Evolutionary conservation across 2,329 filamentous ascomycete genomes (phyloP).

Genomic region (Calonectria henricotiae): DNA sequence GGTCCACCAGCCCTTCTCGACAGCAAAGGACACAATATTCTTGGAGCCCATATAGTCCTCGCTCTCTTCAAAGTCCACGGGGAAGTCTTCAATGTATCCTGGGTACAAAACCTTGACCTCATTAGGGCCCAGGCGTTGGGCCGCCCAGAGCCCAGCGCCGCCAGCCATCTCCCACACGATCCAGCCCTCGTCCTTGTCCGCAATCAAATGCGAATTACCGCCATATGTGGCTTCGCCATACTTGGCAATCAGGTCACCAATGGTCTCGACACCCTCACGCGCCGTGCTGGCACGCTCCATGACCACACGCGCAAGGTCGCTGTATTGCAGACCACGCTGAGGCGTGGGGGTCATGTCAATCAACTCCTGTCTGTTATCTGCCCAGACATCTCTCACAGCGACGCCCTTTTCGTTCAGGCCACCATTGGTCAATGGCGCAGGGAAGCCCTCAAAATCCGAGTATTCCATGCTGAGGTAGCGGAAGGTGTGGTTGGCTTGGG

Average conservation of each 20-base stretch:
- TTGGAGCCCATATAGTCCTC: slow-evolving; percentile 43
- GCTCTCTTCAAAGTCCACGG: slow-evolving; percentile 35
- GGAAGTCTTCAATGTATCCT: slow-evolving; percentile 48
- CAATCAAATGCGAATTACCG: slow-evolving; percentile 48
- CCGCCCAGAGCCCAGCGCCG: slow-evolving; percentile 47
- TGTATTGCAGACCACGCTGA: slow-evolving; percentile 47
- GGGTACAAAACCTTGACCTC: slow-evolving; percentile 49
- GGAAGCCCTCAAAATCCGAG: slow-evolving; percentile 49
- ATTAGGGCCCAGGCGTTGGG: slow-evolving; percentile 44
- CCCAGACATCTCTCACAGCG: slow-evolving; percentile 48
- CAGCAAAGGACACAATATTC: slow-evolving; percentile 47
- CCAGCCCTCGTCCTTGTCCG: slow-evolving; percentile 49
- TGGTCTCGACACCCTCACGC: slow-evolving; percentile 46
- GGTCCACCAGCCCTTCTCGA: slow-evolving; percentile 49
- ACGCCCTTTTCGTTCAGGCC: slow-evolving; percentile 49
- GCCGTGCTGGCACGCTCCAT: slow-evolving; percentile 47
- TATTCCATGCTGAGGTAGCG: slow-evolving; percentile 50
- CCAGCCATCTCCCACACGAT: slow-evolving; percentile 51
- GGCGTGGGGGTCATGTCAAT: slow-evolving; percentile 48
- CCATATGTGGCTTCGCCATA: slow-evolving; percentile 48
- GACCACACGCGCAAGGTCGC: slow-evolving; percentile 47
- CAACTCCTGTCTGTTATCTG: slow-evolving; percentile 47
- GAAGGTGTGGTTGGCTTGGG: slow-evolving; percentile 47
- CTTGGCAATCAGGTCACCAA: slow-evolving; percentile 41
- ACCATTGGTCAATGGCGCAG: slow-evolving; percentile 46